Conservation (phyloP, 2,329 filamentous ascomycete genomes). For the Diplodia sapinea region DNA sequence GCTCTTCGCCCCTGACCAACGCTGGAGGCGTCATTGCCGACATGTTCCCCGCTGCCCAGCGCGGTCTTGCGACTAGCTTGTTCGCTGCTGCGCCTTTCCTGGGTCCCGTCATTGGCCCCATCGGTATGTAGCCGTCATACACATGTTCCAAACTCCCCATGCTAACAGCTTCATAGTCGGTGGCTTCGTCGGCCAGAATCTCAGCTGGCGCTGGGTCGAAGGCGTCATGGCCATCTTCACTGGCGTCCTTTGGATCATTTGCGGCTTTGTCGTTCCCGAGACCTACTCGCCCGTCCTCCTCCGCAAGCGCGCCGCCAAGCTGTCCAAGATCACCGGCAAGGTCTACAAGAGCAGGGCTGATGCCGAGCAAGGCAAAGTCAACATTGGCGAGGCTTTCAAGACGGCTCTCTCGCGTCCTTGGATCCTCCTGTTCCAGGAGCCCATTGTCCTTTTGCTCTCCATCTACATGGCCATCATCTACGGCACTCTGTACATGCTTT, state of each 20-base stretch:
- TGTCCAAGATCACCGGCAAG: constrained; percentile 65
- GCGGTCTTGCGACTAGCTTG: constrained; percentile 35
- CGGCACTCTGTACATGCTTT: constrained; percentile 58
- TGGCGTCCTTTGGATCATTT: constrained; percentile 50
- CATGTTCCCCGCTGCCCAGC: constrained; percentile 49
- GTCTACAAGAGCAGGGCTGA: constrained; percentile 37
- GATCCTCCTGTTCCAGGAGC: constrained; percentile 56
- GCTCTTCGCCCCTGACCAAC: constrained; percentile 53
- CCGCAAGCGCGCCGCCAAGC: constrained; percentile 63
- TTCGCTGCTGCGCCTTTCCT: constrained; percentile 35
- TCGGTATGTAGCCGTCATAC: constrained; percentile 11
- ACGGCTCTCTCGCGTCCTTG: constrained; percentile 58
- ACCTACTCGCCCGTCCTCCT: constrained; percentile 67
- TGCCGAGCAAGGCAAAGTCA: constrained; percentile 27
- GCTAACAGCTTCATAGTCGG: constrained; percentile 25
- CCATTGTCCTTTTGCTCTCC: constrained; percentile 58
- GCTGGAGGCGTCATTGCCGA: constrained; percentile 56
- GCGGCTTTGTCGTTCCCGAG: constrained; percentile 68
- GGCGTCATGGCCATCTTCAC: constrained; percentile 62
- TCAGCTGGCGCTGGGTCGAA: constrained; percentile 41
- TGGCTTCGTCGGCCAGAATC: constrained; percentile 35
- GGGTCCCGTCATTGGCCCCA: constrained; percentile 36
- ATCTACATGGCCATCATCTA: constrained; percentile 58
- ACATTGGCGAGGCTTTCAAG: constrained; percentile 41
- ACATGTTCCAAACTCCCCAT: background rate